Conservation (phyloP, 768 basidiomycete genomes). For the Rhizopogon vinicolor region DNA sequence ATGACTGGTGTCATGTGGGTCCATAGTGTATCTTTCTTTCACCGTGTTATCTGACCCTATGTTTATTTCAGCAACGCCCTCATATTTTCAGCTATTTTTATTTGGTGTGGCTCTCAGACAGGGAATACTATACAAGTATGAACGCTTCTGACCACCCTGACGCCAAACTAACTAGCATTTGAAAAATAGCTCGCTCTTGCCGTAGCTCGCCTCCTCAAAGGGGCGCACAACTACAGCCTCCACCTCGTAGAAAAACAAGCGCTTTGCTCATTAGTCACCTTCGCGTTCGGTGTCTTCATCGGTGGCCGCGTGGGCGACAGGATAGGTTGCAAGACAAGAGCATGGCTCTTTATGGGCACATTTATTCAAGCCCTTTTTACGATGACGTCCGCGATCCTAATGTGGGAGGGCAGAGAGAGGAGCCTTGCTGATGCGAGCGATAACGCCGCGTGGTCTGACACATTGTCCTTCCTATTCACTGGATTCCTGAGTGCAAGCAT, state of each 20-base stretch:
- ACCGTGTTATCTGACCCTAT: background rate
- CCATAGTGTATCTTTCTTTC: background rate
- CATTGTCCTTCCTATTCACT: constrained; percentile 57
- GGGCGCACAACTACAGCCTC: constrained; percentile 48
- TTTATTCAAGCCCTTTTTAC: constrained; percentile 68
- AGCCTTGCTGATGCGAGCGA: constrained; percentile 48
- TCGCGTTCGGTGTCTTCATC: constrained; percentile 63
- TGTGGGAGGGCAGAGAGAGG: constrained; percentile 61
- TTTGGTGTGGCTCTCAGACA: constrained; percentile 81
- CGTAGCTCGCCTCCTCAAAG: constrained; percentile 66
- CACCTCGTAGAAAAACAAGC: constrained; percentile 78
- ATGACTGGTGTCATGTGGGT: constrained; percentile 71
- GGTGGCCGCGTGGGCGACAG: constrained; percentile 68
- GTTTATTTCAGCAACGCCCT: constrained; percentile 47
- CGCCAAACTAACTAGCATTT: constrained; percentile 1
- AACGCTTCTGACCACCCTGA: constrained; percentile 2
- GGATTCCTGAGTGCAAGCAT: constrained; percentile 76
- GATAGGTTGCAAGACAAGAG: constrained; percentile 60
- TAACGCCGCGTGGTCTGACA: constrained; percentile 63
- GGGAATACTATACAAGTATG: constrained; percentile 63
- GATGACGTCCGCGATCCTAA: constrained; percentile 61
- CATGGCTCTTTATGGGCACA: constrained; percentile 68
- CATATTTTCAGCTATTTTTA: constrained; percentile 70
- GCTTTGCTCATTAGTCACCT: constrained; percentile 63
- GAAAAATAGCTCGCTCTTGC: constrained; percentile 63